Conservation (phyloP, 148 eudicot species). For the Spergularia bocconei region DNA sequence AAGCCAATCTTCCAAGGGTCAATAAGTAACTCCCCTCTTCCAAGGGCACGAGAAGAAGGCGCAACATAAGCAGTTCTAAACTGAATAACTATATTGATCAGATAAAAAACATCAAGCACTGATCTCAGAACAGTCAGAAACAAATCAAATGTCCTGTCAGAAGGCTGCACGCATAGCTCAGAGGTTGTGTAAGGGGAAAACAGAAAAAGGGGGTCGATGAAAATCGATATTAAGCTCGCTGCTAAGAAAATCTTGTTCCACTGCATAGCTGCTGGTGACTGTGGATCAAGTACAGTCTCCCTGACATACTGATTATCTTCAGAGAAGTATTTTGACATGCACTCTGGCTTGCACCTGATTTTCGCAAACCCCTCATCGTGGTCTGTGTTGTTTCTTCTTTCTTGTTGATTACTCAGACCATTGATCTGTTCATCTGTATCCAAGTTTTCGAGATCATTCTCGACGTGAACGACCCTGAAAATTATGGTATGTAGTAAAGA, state of each 20-base stretch:
- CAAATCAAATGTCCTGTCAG: constrained; percentile 31
- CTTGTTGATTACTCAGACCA: neutral
- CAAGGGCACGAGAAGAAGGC: constrained; percentile 54
- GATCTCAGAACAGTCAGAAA: constrained; percentile 45
- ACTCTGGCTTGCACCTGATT: constrained; percentile 22
- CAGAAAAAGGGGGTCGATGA: constrained; percentile 61
- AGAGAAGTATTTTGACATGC: constrained; percentile 40
- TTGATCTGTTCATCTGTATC: too few relatives aligned
- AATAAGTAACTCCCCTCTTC: constrained; percentile 60
- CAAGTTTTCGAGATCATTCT: constrained; percentile 6
- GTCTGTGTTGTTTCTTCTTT: neutral
- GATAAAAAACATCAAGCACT: constrained; percentile 38
- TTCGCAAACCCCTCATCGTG: too few relatives aligned
- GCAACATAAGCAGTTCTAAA: constrained; percentile 59
- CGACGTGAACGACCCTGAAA: neutral
- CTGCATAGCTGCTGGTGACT: constrained; percentile 27
- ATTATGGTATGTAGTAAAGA: neutral
- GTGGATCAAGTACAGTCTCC: constrained; percentile 41
- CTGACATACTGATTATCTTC: constrained; percentile 43
- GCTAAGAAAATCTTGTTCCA: constrained; percentile 57
- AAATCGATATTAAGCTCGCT: constrained; percentile 46
- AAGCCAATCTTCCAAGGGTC: constrained; percentile 45
- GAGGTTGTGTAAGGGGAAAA: constrained; percentile 36
- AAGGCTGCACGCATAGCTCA: constrained; percentile 31
- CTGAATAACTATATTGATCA: constrained; percentile 34